Conservation (phyloP, 305 asterid genomes). For the Fraxinus latifolia region DNA sequence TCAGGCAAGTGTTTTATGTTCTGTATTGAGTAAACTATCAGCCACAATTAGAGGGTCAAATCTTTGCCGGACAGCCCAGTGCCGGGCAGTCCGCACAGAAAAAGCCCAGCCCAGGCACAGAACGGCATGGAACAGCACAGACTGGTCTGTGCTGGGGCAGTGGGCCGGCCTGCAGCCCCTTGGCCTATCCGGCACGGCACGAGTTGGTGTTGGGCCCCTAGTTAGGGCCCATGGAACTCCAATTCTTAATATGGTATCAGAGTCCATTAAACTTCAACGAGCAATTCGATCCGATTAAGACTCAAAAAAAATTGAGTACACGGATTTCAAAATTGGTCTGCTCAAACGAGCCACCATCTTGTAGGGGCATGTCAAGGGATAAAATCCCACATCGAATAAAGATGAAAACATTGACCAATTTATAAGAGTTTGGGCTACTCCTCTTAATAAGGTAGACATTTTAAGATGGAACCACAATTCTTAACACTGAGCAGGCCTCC, state of each 20-base stretch:
- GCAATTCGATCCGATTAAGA: too few species aligned
- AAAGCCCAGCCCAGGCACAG: background rate
- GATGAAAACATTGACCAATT: too few species aligned
- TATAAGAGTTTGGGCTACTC: too few species aligned
- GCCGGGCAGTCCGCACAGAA: background rate
- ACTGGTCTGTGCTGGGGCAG: background rate
- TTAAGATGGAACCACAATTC: too few species aligned
- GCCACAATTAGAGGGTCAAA: background rate
- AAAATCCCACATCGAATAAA: too few species aligned
- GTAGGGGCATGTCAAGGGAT: too few species aligned
- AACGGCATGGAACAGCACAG: background rate
- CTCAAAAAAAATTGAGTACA: too few species aligned
- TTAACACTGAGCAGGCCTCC: background rate
- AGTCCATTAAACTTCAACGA: too few species aligned
- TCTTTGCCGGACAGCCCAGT: background rate
- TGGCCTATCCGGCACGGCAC: background rate
- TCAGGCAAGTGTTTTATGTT: conserved; percentile 52
- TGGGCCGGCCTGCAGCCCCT: background rate
- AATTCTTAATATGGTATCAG: too few species aligned
- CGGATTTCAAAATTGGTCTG: too few species aligned
- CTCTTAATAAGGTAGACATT: too few species aligned
- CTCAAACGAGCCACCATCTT: too few species aligned
- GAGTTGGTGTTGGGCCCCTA: background rate
- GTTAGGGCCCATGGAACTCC: background rate
- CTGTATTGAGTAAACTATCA: background rate